Evolutionary conservation across 148 eudicot genomes (phyloP), one percentile per base, ranked within the genome.

Genomic region (Vaccinium vitisidaea): DNA sequence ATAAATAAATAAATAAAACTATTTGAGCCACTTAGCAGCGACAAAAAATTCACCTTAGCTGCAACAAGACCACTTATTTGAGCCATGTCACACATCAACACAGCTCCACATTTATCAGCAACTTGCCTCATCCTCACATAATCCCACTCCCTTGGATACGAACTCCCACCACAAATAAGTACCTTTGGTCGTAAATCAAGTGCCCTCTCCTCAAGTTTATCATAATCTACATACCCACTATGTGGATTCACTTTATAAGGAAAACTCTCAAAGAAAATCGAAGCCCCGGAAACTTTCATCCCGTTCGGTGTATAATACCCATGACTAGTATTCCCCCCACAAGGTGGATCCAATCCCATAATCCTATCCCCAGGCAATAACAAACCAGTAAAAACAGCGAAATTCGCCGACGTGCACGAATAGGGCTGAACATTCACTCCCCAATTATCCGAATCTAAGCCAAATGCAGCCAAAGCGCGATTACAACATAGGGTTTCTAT

Each of bases 401-500:
- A 96, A 90, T 96, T 96, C 0, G 99, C 98, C 2, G 98, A 89
- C 0, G 98, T 93, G 81, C 99, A 93, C 0, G 99, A 96, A 79
- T 94, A 96, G 4, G 98, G 97, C 83, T 96, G 99, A 58, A 96
- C 99, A 88, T 96, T 93, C 6, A 96, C 99, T 69, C 98, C 99
- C 99, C 99, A 96, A 71, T 87, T 83, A 58, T 92, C 95, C 0
- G 90, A 55, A 78, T 84, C 92, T 5, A 96, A 86, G 5, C 90
- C 92, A 87, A 94, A 96, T 54, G 98, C 99, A 8, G 90, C 89
- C 88, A 96, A 90, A 5, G 98, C 99, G 1, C 99, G 92, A 15
- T 91, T 90, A 49, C 95, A 88, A 63, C 99, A 96, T 13, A 96
- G 79, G 2, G 80, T 87, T 85, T 94, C 99, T 25, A 96, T 94